A percentile compares a stretch with the other conserved stretches of the same genome.
Conservation (phyloP, 2,329 filamentous ascomycete species). For the Monosporascus sp. region DNA sequence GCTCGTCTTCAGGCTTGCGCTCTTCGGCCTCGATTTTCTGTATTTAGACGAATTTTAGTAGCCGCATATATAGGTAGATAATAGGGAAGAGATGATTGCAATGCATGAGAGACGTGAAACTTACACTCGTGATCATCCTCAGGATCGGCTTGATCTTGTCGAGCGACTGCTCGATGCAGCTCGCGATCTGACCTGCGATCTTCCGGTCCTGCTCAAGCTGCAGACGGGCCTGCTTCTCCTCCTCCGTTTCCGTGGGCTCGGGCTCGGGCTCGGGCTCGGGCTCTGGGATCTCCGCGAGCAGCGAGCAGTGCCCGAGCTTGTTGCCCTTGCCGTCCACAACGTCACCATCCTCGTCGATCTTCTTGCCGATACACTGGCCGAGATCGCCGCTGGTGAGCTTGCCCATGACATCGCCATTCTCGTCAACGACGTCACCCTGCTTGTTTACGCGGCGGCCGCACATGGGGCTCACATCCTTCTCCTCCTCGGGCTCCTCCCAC, state of each 20-base stretch:
- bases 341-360: conserved; percentile 66
- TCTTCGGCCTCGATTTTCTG: conserved; percentile 76
- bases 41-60: conserved; percentile 23
- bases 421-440: conserved; percentile 54
- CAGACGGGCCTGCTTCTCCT: conserved; percentile 52
- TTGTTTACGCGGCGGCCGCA: conserved; percentile 51
- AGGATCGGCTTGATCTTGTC: conserved; percentile 81
- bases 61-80: not conserved
- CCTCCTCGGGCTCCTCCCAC: conserved; percentile 51
- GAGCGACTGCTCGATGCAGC: conserved; percentile 70
- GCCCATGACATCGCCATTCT: conserved; percentile 56
- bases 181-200: conserved; percentile 70
- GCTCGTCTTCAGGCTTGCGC: conserved; percentile 75
- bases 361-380: conserved; percentile 59
- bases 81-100: too few species aligned
- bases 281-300: conserved; percentile 53
- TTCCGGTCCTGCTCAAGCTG: conserved; percentile 64
- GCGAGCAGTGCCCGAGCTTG: conserved; percentile 61
- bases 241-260: conserved; percentile 46
- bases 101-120: conserved; percentile 14
- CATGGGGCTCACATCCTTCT: conserved; percentile 47
- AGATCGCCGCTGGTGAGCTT: conserved; percentile 65
- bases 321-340: conserved; percentile 65
- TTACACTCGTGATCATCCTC: conserved; percentile 76
- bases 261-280: conserved; percentile 35